Evolutionary conservation across 495 filamentous ascomycete genomes (phyloP).

Genomic region (Saxispiralis lemnorum): DNA sequence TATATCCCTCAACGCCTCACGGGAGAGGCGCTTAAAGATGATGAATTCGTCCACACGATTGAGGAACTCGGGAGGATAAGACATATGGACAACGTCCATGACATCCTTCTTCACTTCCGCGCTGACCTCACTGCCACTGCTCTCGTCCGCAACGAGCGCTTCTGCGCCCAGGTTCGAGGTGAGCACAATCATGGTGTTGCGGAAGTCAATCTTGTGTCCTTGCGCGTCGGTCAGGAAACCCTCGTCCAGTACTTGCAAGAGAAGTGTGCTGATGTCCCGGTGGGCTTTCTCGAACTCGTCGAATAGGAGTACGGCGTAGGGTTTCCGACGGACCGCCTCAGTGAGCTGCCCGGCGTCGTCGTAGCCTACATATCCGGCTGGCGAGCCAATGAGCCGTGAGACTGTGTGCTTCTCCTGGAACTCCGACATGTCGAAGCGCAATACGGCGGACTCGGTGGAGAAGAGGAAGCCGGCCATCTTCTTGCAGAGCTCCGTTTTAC

Average conservation of each 20-base stretch:
- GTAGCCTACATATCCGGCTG: conserved; percentile 89
- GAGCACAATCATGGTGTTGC: conserved; percentile 87
- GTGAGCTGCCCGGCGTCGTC: conserved; percentile 94
- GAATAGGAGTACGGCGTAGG: conserved; percentile 85
- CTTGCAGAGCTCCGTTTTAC: conserved; percentile 95
- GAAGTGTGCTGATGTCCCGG: conserved; percentile 80
- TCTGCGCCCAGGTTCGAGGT: conserved; percentile 83
- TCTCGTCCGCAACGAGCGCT: conserved; percentile 41
- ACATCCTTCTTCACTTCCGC: conserved; percentile 55
- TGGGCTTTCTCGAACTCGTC: conserved; percentile 98
- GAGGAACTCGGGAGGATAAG: conserved; percentile 83
- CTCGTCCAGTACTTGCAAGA: conserved; percentile 90
- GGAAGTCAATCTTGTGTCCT: conserved; percentile 89
- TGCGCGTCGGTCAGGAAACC: conserved; percentile 90
- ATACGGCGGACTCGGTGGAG: conserved; percentile 73
- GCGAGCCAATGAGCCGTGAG: conserved; percentile 76
- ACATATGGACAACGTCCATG: conserved; percentile 65
- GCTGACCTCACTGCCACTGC: conserved; percentile 43
- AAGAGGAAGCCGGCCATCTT: conserved; percentile 87
- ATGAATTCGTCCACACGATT: conserved; percentile 96
- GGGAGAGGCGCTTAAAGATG: conserved; percentile 71
- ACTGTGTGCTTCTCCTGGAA: conserved; percentile 97
- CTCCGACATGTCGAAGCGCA: conserved; percentile 93
- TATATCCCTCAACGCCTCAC: conserved; percentile 68
- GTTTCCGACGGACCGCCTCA: conserved; percentile 85